Percentiles rank a stretch among this genome's conserved stretches.
phyloP scores from a whole-genome alignment of 164 flowering plant genomes.

The Echeveria elegans region DNA sequence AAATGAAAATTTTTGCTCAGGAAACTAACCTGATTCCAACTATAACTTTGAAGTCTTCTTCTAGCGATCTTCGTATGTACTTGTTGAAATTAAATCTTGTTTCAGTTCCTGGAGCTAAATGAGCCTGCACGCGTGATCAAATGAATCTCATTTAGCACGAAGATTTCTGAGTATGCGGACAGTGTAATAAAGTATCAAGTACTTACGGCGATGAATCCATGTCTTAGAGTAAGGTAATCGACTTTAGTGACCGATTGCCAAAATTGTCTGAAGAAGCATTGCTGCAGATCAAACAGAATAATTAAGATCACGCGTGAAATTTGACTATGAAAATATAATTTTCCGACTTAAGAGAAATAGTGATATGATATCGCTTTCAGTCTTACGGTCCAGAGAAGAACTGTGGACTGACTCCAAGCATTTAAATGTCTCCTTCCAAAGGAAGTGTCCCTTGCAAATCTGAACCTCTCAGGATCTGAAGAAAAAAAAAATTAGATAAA shows the following conservation, averaged over 20 bases:
- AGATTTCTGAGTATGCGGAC: background rate
- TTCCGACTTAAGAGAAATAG: background rate
- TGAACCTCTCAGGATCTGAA: slow-evolving; percentile 56
- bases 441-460: slow-evolving; percentile 54
- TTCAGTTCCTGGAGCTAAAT: slow-evolving; percentile 42
- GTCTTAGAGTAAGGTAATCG: slow-evolving; percentile 49
- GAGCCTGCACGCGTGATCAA: slow-evolving; percentile 29
- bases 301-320: no score
- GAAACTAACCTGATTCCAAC: slow-evolving; percentile 60
- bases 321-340: background rate
- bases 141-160: slow-evolving; percentile 1
- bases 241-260: slow-evolving; percentile 37
- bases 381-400: slow-evolving; percentile 49
- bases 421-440: slow-evolving; percentile 49
- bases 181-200: background rate
- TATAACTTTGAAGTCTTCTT: slow-evolving; percentile 82
- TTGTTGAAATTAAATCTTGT: slow-evolving; percentile 40
- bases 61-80: slow-evolving; percentile 53
- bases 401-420: slow-evolving; percentile 32
- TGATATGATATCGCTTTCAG: background rate
- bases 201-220: slow-evolving; percentile 49
- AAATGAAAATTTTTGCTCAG: background rate
- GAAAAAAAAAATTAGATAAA: background rate
- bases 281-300: slow-evolving; percentile 17
- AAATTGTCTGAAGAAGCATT: slow-evolving; percentile 56